A percentile compares a stretch with the other conserved stretches of the same genome.
Conservation (phyloP, 441 rosid species). For the Rhodomyrtus psidioides region DNA sequence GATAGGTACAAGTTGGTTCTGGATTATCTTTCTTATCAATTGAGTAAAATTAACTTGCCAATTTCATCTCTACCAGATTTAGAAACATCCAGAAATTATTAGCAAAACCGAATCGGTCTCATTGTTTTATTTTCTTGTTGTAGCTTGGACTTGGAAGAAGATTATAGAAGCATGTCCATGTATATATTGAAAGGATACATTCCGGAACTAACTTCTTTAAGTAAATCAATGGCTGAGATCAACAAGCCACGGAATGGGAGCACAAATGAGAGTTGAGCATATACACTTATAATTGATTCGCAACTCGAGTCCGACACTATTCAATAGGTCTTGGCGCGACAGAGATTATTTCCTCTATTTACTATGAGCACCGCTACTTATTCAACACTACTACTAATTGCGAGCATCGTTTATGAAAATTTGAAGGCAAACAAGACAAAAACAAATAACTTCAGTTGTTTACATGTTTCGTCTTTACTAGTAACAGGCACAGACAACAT, state of each 20-base stretch:
- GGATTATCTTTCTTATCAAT: too few species aligned
- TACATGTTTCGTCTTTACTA: not conserved
- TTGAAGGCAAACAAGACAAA: not conserved
- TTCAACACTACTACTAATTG: not conserved
- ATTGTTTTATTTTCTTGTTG: too few species aligned
- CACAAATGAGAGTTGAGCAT: not conserved
- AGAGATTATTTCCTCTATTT: not conserved
- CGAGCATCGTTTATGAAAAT: not conserved
- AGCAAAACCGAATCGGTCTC: too few species aligned
- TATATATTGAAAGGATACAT: too few species aligned
- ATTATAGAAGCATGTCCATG: too few species aligned
- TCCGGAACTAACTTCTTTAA: too few species aligned
- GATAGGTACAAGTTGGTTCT: too few species aligned
- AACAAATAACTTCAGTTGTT: not conserved
- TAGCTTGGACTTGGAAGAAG: too few species aligned
- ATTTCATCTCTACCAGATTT: too few species aligned
- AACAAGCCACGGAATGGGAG: not conserved
- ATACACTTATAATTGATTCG: not conserved
- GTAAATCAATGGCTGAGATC: not conserved
- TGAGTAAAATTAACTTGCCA: too few species aligned
- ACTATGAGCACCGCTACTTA: not conserved
- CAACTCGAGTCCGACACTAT: not conserved
- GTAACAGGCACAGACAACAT: accelerated
- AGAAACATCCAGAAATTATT: too few species aligned
- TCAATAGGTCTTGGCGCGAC: not conserved